Percentiles rank a stretch among this genome's conserved stretches.
Conservation (phyloP, 2,329 filamentous ascomycete species). For the Fusarium beomiforme region DNA sequence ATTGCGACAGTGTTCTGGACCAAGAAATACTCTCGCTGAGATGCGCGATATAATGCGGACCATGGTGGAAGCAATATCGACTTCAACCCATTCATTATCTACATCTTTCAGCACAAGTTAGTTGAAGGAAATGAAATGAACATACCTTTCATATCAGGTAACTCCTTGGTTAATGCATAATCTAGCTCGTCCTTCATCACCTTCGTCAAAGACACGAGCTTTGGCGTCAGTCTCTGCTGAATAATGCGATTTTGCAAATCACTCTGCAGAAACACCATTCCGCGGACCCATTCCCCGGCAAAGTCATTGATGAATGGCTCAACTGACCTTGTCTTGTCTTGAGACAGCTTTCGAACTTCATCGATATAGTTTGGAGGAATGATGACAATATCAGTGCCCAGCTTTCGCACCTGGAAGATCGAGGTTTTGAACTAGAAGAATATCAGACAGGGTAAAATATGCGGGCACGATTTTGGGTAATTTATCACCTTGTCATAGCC, state of each 20-base stretch:
- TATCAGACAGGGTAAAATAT: fast-evolving
- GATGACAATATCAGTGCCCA: not conserved
- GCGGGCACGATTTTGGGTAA: no score
- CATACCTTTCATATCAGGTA: not conserved
- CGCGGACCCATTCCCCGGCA: not conserved
- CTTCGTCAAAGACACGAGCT: not conserved
- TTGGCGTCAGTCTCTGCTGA: not conserved
- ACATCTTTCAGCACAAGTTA: fast-evolving
- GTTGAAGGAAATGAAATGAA: fast-evolving
- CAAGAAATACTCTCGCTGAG: not conserved
- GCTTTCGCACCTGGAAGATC: not conserved
- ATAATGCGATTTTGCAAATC: not conserved
- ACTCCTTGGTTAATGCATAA: not conserved
- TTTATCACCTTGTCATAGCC: not conserved
- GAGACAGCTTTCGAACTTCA: not conserved
- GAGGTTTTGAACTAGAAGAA: not conserved
- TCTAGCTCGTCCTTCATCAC: not conserved
- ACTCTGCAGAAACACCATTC: not conserved
- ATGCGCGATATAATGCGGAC: not conserved
- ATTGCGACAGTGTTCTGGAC: not conserved
- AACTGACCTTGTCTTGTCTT: not conserved
- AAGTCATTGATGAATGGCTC: not conserved
- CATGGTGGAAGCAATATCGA: not conserved
- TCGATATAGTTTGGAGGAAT: not conserved
- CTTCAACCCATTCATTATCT: not conserved